Conservation (phyloP, 2,329 filamentous ascomycete genomes). For the Botrytis galanthina region DNA sequence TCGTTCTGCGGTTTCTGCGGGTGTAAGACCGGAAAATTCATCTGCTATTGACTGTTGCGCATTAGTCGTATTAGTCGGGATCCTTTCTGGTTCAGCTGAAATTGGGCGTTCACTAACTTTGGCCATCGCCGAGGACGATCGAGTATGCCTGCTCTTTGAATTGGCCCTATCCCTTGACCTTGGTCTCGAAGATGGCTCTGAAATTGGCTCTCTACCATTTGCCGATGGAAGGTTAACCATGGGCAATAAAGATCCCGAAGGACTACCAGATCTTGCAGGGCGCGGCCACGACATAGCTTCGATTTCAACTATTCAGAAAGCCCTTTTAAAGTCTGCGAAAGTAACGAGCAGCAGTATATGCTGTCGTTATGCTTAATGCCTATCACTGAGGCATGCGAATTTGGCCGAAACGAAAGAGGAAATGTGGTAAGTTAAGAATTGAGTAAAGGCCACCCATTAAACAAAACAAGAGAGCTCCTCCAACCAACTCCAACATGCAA, state of each 20-base stretch:
- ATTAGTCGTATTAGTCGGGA: constrained; percentile 22
- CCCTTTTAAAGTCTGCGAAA: not conserved
- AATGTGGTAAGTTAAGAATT: constrained; percentile 3
- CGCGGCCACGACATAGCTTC: constrained; percentile 37
- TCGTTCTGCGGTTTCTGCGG: constrained; percentile 72
- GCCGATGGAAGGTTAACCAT: constrained; percentile 35
- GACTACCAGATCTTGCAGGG: constrained; percentile 35
- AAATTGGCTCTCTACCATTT: constrained; percentile 23
- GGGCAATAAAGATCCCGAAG: constrained; percentile 33
- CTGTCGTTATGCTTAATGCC: constrained; percentile 33
- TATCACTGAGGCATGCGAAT: constrained; percentile 39
- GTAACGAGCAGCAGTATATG: constrained; percentile 37
- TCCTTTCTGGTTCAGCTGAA: constrained; percentile 7
- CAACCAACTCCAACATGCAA: constrained; percentile 12
- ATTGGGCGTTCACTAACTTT: constrained; percentile 34
- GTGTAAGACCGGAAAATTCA: constrained; percentile 65
- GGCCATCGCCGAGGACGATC: constrained; percentile 37
- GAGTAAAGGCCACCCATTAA: not conserved
- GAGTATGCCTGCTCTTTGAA: constrained; percentile 33
- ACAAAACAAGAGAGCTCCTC: constrained; percentile 1
- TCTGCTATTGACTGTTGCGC: constrained; percentile 47
- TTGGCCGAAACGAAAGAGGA: not conserved
- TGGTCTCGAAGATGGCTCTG: constrained; percentile 32
- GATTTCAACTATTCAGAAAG: constrained; percentile 1
- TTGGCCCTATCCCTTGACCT: constrained; percentile 30